Conservation (phyloP, 2,329 filamentous ascomycete species). For the Alternaria triticimaculans region DNA sequence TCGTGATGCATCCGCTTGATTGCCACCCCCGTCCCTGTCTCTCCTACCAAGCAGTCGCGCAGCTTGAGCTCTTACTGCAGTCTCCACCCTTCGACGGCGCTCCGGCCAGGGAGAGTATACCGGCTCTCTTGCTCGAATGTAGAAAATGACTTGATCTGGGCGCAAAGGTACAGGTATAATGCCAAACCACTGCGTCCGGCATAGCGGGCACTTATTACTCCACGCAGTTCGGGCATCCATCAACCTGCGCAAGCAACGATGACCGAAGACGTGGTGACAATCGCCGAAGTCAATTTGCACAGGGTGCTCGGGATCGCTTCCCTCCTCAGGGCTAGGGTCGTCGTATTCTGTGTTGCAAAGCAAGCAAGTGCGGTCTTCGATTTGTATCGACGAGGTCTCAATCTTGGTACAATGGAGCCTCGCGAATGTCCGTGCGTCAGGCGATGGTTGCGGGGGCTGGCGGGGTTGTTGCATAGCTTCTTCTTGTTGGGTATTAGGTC, state of each 20-base stretch:
- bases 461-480: not conserved
- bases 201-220: not conserved
- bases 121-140: too few species aligned
- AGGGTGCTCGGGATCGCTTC: not conserved
- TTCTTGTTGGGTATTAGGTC: not conserved
- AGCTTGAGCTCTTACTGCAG: accelerated
- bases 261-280: not conserved
- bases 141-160: too few species aligned
- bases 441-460: not conserved
- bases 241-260: not conserved
- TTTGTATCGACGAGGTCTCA: accelerated
- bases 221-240: not conserved
- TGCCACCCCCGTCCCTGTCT: accelerated
- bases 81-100: not conserved
- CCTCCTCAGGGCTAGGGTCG: not conserved
- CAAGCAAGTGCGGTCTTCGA: not conserved
- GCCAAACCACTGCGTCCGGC: not conserved
- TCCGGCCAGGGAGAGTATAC: not conserved
- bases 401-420: not conserved
- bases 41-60: not conserved
- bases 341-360: not conserved
- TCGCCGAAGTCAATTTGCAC: not conserved
- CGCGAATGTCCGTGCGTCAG: not conserved
- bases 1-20: not conserved
- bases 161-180: too few species aligned